Evolutionary conservation across 179 eudicot species (phyloP).

Genomic region (Spinacia oleracea): DNA sequence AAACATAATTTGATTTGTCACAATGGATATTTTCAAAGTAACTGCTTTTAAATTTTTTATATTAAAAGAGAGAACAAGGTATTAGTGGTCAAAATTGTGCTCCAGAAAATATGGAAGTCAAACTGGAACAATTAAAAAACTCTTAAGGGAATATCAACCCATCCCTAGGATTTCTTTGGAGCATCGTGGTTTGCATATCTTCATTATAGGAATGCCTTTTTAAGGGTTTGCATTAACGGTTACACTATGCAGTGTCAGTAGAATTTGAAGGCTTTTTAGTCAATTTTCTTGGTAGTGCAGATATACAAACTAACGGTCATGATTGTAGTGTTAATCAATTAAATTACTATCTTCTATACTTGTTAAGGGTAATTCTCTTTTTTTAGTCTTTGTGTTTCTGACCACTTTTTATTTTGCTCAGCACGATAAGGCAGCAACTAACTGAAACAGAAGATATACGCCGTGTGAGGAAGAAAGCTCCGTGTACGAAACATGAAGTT

Average conservation of each 20-base stretch:
- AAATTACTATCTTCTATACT: not conserved
- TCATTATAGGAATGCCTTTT: slow-evolving; percentile 1
- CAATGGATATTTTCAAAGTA: too few relatives aligned
- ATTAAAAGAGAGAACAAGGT: too few relatives aligned
- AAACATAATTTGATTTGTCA: too few relatives aligned
- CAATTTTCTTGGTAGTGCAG: not conserved
- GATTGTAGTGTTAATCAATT: too few relatives aligned
- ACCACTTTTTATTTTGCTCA: slow-evolving; percentile 31
- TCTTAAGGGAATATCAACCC: not conserved
- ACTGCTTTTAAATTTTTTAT: too few relatives aligned
- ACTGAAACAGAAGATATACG: slow-evolving; percentile 88
- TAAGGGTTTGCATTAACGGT: not conserved
- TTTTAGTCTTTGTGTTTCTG: slow-evolving; percentile 8
- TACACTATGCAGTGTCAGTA: not conserved
- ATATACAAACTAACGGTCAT: too few relatives aligned
- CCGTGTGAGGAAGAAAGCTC: slow-evolving; percentile 95
- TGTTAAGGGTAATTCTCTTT: slow-evolving; percentile 8
- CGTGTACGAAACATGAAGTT: slow-evolving; percentile 83
- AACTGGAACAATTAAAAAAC: too few relatives aligned
- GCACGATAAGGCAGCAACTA: slow-evolving; percentile 83
- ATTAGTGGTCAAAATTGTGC: too few relatives aligned
- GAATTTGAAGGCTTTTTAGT: not conserved
- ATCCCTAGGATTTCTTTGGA: not conserved
- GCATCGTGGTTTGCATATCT: not conserved
- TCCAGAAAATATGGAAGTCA: too few relatives aligned